Evolutionary conservation across 2,329 filamentous ascomycete species (phyloP).

Genomic region (Colletotrichum higginsianum): DNA sequence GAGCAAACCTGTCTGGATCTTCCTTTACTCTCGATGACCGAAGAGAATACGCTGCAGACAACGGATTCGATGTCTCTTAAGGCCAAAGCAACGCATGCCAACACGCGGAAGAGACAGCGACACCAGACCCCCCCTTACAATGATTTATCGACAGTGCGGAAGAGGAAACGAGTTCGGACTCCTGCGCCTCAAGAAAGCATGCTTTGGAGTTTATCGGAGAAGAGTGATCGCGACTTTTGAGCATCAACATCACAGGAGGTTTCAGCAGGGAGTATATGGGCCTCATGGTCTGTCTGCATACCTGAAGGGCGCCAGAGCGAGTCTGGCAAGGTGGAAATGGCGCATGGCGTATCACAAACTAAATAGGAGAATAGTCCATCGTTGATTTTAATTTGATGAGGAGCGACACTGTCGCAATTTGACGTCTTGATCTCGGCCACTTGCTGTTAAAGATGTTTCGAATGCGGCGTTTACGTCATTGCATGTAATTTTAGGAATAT

Average conservation of each 20-base stretch:
- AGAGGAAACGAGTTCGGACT: no score
- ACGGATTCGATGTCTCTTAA: not conserved
- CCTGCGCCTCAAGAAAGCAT: not conserved
- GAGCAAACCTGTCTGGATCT: not conserved
- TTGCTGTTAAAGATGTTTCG: no score
- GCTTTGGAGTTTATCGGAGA: not conserved
- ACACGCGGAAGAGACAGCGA: not conserved
- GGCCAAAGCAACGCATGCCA: not conserved
- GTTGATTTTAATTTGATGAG: conserved; percentile 9
- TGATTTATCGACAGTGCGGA: not conserved
- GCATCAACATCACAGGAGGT: not conserved
- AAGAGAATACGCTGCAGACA: not conserved
- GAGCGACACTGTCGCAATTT: not conserved
- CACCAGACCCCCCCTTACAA: not conserved
- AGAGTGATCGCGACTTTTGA: not conserved
- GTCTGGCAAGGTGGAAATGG: conserved; percentile 11
- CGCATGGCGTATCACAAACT: conserved; percentile 24
- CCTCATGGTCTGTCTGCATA: not conserved
- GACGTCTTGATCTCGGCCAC: not conserved
- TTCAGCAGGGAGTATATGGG: not conserved
- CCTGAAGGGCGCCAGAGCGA: not conserved
- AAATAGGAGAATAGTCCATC: conserved; percentile 5
- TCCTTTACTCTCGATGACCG: not conserved
- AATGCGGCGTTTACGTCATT: not conserved
- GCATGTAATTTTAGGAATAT: not conserved